Base-by-base conservation (phyloP, 345 rosid genomes). In the Clarkia xantiana region DNA sequence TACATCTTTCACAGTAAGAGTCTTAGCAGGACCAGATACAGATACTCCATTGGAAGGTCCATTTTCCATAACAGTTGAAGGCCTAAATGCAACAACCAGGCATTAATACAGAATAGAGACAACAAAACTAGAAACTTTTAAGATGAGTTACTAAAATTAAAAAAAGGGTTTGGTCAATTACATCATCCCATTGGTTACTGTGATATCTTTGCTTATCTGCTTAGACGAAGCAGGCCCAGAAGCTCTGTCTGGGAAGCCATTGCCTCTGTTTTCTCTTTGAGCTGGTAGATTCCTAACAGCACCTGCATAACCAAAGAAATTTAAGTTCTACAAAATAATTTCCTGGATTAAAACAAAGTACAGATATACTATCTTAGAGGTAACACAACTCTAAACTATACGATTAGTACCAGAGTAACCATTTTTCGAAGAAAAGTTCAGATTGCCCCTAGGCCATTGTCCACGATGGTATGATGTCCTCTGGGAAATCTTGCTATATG, bases 241-340 rank as follows among this genome's bases (percentile, higher is more conserved):
- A 47, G 71, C 73, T 62, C 79, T 67, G 40, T 66, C 71, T 41
- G 49, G 22, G n/a, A 47, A 58, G 59, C 53, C 65, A 61, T 51
- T 60, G 51, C 44, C 52, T 57, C 82, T 82, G 66, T 63, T 84
- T 40, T 72, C 97, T 71, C 84, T 75, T 52, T 67, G 71, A 44
- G 67, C n/a, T 62, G 71, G 54, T 14, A 67, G 62, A 71, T 49
- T 67, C 71, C 80, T 73, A 49, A 73, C 75, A 52, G 74, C 71
- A 47, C 72, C 66, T 53, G 70, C 67, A 75, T 29, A 25, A 34
- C 18, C 25, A 22, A 22, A 29, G n/a, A 29, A 29, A 29, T 29
- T 29, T 29, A 3, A 29, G 36, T 2, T 29, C 36, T 29, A 29
- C 5, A 7, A 29, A 29, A 29, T 29, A 29, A 29, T n/a, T 5